Evolutionary conservation across 1,284 basidiomycete genomes (phyloP).

Genomic region (Lignosus rhinocerotis): DNA sequence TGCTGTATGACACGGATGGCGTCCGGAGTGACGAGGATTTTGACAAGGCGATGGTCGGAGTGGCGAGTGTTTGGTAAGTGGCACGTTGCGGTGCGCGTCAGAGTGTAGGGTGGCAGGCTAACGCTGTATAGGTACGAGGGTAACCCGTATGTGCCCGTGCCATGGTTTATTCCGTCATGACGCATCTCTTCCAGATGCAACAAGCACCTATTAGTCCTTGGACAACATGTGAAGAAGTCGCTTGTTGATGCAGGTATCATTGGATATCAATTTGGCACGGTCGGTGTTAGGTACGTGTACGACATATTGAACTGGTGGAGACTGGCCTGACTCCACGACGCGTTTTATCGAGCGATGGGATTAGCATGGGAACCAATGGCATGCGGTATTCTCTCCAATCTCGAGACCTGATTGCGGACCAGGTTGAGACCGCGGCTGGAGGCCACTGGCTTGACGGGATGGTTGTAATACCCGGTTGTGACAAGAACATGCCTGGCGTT

Average conservation of each 20-base stretch:
- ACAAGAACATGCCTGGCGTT: conserved; percentile 98
- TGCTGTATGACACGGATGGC: conserved; percentile 95
- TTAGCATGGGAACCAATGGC: conserved; percentile 92
- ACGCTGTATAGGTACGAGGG: conserved; percentile 37
- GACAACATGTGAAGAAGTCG: conserved; percentile 84
- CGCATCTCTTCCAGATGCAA: conserved; percentile 69
- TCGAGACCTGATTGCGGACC: conserved; percentile 95
- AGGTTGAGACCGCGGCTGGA: conserved; percentile 94
- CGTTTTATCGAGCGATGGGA: conserved; percentile 68
- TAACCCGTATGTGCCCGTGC: conserved; percentile 39
- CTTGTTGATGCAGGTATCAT: conserved; percentile 75
- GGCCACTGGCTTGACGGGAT: conserved; percentile 99
- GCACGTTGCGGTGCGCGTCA: not conserved
- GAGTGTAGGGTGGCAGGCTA: conserved; percentile 7
- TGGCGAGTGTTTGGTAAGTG: conserved; percentile 90
- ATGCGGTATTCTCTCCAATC: conserved; percentile 97
- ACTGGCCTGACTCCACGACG: not conserved
- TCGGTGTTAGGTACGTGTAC: conserved; percentile 69
- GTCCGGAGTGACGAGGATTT: conserved; percentile 79
- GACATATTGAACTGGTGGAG: no score
- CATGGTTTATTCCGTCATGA: conserved; percentile 2
- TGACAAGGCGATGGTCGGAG: conserved; percentile 93
- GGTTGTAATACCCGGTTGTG: conserved; percentile 94
- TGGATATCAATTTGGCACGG: conserved; percentile 96
- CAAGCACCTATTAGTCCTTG: conserved; percentile 87